A percentile compares a stretch with the other conserved stretches of the same genome.
Evolutionary conservation across 1,284 basidiomycete genomes (phyloP).

Genomic region (Trichosporon sp.): DNA sequence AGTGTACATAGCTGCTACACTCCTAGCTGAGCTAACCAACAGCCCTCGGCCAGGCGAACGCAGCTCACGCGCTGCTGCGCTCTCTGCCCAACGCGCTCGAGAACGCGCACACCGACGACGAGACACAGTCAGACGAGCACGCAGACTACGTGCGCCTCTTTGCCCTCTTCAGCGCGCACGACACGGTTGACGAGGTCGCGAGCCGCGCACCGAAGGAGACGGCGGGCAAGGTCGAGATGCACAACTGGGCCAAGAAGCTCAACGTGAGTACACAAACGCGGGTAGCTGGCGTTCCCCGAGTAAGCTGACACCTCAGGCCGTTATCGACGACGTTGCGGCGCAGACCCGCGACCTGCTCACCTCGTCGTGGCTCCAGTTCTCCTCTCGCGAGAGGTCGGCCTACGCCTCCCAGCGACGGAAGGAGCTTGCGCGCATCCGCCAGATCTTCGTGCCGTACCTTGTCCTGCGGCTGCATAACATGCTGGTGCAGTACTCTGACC

Average conservation of each 20-base stretch:
- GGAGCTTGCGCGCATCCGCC: conserved; percentile 73
- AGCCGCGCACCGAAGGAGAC: conserved; percentile 27
- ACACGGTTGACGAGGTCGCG: conserved; percentile 35
- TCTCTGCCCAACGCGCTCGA: conserved; percentile 55
- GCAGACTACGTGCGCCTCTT: conserved; percentile 30
- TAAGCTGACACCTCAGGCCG: not conserved
- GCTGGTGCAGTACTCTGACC: conserved; percentile 61
- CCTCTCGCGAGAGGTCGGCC: conserved; percentile 12
- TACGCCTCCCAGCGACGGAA: conserved; percentile 56
- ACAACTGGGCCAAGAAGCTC: conserved; percentile 26
- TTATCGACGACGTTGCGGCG: not conserved
- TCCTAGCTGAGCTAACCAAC: not conserved
- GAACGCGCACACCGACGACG: conserved; percentile 1
- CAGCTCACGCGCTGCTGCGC: conserved; percentile 62
- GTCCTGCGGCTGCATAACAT: conserved; percentile 76
- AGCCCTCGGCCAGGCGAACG: conserved; percentile 68
- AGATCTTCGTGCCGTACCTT: conserved; percentile 85
- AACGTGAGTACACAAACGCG: too few relatives aligned
- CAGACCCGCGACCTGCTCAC: conserved; percentile 48
- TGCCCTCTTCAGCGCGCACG: conserved; percentile 32
- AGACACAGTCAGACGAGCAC: conserved; percentile 31
- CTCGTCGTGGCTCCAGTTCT: conserved; percentile 51
- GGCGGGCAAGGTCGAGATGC: conserved; percentile 34
- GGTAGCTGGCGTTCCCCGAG: too few relatives aligned
- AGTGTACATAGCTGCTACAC: too few relatives aligned